Base-by-base conservation (phyloP, 1,284 basidiomycete genomes). In the Paramarasmius palmivorus region DNA sequence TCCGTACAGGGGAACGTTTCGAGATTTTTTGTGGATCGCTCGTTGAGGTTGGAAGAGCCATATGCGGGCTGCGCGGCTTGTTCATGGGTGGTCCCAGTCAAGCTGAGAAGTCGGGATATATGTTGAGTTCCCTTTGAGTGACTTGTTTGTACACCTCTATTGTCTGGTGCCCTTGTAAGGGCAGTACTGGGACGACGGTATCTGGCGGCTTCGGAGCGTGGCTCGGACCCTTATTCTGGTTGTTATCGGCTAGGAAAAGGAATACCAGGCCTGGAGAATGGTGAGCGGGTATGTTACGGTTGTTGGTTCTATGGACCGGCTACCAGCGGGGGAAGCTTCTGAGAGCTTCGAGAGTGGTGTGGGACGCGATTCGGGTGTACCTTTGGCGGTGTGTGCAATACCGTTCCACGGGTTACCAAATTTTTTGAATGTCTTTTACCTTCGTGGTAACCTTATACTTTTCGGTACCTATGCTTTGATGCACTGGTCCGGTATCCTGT, bases 301-400 rank as follows among this genome's bases (percentile, higher is more conserved):
- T 47, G 37, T 53, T 41, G 49, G 51, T 56, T 20, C 48, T 45
- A 52, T 37, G 50, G 44, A 29, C 45, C 37, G 38, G 49, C 19
- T 41, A 26, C 38, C 41, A 51, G 49, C 54, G 57, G 59, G 59
- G 59, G 59, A 54, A 56, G 54, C 49, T 48, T 34, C 20, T 29
- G 8, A 25, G 32, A 44, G 52, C 55, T 55, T 60, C 57, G 59
- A 58, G 50, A 59, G 57, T 55, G 56, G 58, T 44, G 36, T 52
- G 50, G 35, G 14, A 44, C 22, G 44, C 34, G 23, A 20, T 37
- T 39, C 26, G 41, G 34, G 38, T n/a, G 22, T 26, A n/a, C 44
- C 9, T 32, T 1, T 26, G 25, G n/a, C 14, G 44, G 9, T 46
- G 44, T 46, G 44, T 26, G 44, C 12, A 26, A 29, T 12, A 32